Base-by-base conservation (phyloP, 75 land plant genomes). In the Pseudotsuga menziesii region DNA sequence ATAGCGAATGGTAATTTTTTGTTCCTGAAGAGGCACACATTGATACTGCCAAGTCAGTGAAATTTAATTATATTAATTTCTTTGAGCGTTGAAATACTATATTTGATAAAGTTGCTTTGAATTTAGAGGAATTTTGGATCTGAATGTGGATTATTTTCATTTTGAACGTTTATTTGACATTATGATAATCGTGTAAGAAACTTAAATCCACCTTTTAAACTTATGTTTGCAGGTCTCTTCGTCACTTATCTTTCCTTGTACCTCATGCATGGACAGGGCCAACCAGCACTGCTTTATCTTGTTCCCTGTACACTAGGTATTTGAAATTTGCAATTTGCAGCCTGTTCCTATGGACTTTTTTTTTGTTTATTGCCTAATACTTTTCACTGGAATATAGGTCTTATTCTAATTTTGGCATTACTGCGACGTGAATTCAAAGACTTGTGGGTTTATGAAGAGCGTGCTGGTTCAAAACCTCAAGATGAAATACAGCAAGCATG, bases 261-360 rank as follows among this genome's bases (percentile, higher is more conserved):
- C 76, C 78, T 91, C 14, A 94, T 94, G 97, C 39, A 94, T 80
- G 91, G 94, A 15, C 91, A 90, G 56, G 97, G 97, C 19, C 97
- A 94, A 76, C 97, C 97, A 52, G 97, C 97, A 20, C 82, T 94
- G 35, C 80, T 94, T 12, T 94, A 94, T 78, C 88, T 94, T 70
- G 97, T 94, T 73, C 97, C 97, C 22, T 91, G 97, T 63, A 94
- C 97, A 23, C 81, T 94, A 78, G 97, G 97, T 94, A 91, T 81
- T 48, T n/a, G 61, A 36, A 26, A 56, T 58, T 29, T 12, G 22
- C 5, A 29, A 11, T 73, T 64, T 39, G 25, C 61, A 23, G 16
- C 57, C 25, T 58, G 77, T 74, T 5, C 14, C 16, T 15, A 15
- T 35, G 56, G 22, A 2, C 12, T 61, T 41, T 16, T 56, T 7